These are phyloP conservation scores for sorghum (Sorghum bicolor) DNA, from an alignment of 176 grass and related monocot genomes.

Conservation along the genomic window Sorghum_bicolor_NCBIv3 NC_012870.2:70400501-70401000, in stretches of 20 bases:
- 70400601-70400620: background rate
- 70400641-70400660: slow-evolving; percentile 58
- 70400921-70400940: slow-evolving; percentile 41
- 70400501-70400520: background rate
- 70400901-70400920: slow-evolving; percentile 44
- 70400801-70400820: slow-evolving; percentile 76
- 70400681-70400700: slow-evolving; percentile 86
- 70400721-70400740: slow-evolving; percentile 62
- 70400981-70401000: slow-evolving; percentile 42
- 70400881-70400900: slow-evolving; percentile 58
- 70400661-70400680: slow-evolving; percentile 86
- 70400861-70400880: slow-evolving; percentile 99
- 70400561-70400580: background rate
- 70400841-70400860: slow-evolving; percentile 88
- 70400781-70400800: slow-evolving; percentile 19
- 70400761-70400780: slow-evolving; percentile 26
- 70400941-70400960: slow-evolving; percentile 25
- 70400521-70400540: background rate
- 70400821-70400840: slow-evolving; percentile 98
- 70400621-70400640: background rate
- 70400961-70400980: slow-evolving; percentile 44
- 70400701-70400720: slow-evolving; percentile 58
- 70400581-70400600: background rate
- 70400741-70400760: slow-evolving; percentile 32
- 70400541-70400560: background rate